phyloP scores from a whole-genome alignment of 768 basidiomycete species.

The Serendipita sp. region DNA sequence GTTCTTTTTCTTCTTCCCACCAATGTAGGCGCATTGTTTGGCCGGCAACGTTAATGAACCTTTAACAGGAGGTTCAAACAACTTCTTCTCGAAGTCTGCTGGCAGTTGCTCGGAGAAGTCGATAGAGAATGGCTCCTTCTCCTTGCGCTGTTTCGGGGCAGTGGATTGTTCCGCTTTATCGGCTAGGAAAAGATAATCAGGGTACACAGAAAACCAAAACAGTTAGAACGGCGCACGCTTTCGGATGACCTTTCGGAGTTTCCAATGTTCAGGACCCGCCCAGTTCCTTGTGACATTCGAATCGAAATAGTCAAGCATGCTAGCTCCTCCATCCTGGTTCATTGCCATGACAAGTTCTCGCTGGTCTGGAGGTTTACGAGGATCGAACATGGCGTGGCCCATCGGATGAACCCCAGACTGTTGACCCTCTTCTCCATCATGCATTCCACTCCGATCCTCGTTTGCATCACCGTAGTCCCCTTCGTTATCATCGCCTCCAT shows the following conservation, averaged over 20 bases:
- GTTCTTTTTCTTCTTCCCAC: constrained; percentile 27
- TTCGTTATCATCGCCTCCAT: constrained; percentile 18
- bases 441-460: constrained; percentile 13
- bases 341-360: constrained; percentile 77
- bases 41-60: constrained; percentile 52
- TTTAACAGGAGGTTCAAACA: constrained; percentile 64
- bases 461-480: constrained; percentile 22
- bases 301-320: constrained; percentile 81
- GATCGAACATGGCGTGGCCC: constrained; percentile 69
- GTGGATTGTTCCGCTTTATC: constrained; percentile 36
- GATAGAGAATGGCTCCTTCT: constrained; percentile 70
- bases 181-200: constrained; percentile 12
- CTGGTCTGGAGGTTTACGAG: constrained; percentile 55
- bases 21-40: constrained; percentile 24
- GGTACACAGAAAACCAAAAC: not conserved
- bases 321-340: constrained; percentile 44
- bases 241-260: constrained; percentile 64
- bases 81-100: constrained; percentile 46
- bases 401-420: constrained; percentile 13
- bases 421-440: constrained; percentile 11
- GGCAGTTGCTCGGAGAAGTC: constrained; percentile 56
- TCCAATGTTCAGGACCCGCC: constrained; percentile 99
- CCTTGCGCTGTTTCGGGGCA: constrained; percentile 42
- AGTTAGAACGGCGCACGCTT: constrained; percentile 35
- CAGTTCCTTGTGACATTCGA: constrained; percentile 77